A percentile compares a stretch with the other conserved stretches of the same genome.
Conservation (phyloP, 1,284 basidiomycete species). For the Malassezia japonica region DNA sequence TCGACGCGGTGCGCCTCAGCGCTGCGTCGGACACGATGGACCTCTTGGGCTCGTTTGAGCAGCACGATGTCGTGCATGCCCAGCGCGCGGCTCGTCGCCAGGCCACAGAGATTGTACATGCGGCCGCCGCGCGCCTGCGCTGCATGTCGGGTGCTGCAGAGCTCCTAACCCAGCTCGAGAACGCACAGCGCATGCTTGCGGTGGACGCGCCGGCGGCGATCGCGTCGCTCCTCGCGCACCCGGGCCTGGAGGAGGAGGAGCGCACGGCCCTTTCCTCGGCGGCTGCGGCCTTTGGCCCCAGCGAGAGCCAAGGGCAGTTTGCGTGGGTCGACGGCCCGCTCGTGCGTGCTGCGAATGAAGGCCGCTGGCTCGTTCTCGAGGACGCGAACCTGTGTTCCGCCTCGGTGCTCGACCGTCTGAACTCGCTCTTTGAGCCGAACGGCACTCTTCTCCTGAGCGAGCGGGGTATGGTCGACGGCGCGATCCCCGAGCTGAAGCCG, state of each 20-base stretch:
- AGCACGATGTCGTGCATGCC: slow-evolving; percentile 51
- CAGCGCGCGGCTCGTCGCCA: neutral
- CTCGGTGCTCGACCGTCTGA: slow-evolving; percentile 90
- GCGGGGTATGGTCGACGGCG: slow-evolving; percentile 70
- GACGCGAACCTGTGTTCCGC: slow-evolving; percentile 90
- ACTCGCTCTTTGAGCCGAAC: slow-evolving; percentile 82
- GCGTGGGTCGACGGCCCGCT: slow-evolving; percentile 97
- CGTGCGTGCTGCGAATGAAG: slow-evolving; percentile 71
- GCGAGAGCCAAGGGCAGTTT: slow-evolving; percentile 65
- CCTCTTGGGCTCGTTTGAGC: slow-evolving; percentile 90
- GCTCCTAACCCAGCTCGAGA: neutral
- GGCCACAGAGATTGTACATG: neutral
- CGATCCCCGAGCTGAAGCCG: slow-evolving; percentile 66
- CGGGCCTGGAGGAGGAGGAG: neutral
- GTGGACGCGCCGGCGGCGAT: neutral
- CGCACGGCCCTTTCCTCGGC: neutral
- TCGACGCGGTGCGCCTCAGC: slow-evolving; percentile 72
- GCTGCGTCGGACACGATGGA: slow-evolving; percentile 86
- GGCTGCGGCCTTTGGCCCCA: neutral
- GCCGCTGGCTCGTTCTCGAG: slow-evolving; percentile 83
- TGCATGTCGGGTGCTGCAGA: neutral
- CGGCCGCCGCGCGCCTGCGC: neutral
- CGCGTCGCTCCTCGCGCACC: neutral
- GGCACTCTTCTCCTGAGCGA: slow-evolving; percentile 78
- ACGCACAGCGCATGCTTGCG: neutral